Conservation (phyloP, 768 basidiomycete genomes). For the Hericium alpestre region DNA sequence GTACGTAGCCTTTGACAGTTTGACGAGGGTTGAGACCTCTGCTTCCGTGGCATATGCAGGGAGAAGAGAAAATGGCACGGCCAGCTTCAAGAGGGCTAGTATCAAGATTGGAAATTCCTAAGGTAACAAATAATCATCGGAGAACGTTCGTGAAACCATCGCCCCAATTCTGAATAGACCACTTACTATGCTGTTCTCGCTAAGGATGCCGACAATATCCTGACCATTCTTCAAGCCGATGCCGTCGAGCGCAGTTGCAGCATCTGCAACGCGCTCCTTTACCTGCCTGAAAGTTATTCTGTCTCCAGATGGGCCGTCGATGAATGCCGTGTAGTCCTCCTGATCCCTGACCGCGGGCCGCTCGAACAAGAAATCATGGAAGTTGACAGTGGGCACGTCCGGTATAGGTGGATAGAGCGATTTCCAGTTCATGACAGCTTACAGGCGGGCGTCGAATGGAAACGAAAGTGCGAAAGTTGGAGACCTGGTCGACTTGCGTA, state of each 20-base stretch:
- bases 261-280: not conserved
- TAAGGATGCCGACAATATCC: conserved; percentile 57
- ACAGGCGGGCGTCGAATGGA: no score
- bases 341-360: not conserved
- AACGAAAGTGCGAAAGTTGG: no score
- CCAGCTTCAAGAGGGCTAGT: conserved; percentile 36
- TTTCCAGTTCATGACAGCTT: not conserved
- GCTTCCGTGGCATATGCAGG: conserved; percentile 45
- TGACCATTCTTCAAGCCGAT: not conserved
- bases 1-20: conserved; percentile 36
- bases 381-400: not conserved
- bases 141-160: not conserved
- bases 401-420: not conserved
- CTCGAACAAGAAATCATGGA: not conserved
- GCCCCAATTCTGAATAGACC: not conserved
- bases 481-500: no score
- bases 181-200: conserved; percentile 47
- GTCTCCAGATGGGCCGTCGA: not conserved
- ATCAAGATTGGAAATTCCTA: conserved; percentile 48
- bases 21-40: conserved; percentile 43
- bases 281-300: not conserved
- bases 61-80: conserved; percentile 45
- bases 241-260: not conserved
- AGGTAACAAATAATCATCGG: not conserved
- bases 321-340: not conserved